Evolutionary conservation across 2,329 filamentous ascomycete genomes (phyloP), one percentile per base, ranked within the genome.

Genomic region (Dothideomycetes sp.): DNA sequence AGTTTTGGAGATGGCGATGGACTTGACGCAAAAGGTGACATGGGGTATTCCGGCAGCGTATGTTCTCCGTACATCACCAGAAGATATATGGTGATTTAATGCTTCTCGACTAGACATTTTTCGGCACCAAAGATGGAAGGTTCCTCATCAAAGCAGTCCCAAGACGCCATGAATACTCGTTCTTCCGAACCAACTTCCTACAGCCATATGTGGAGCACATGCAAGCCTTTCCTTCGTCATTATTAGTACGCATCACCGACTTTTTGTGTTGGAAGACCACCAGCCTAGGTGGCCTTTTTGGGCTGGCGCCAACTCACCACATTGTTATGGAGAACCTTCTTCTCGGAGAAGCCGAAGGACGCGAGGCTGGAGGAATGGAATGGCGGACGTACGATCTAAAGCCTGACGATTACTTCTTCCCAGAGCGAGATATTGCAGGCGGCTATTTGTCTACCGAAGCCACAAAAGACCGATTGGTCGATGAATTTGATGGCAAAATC

Each of bases 361-460:
- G 22, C 7, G 62, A 65, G 40, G 52, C 52, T 8, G 54, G 58
- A 34, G 52, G 62, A 40, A 22, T 59, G 66, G 32, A 14, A 10
- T 86, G 81, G 81, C 76, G 85, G 52, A 77, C 73, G 1, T 86
- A 79, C 58, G 82, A 86, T 44, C 69, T 86, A 36, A 87, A 87
- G 52, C 82, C 82, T 0, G 74, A 71, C 16, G 73, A 76, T 42
- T 86, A 85, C 60, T 86, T 86, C 62, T 85, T 79, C 52, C 82
- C 82, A 0, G 81, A 86, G 52, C 65, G 81, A 5, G 82, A 86
- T 48, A 69, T 86, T 9, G 72, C 80, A 0, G 73, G 74, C 2
- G 79, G 80, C 0, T 63, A 61, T 2, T 61, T 87, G 1, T 71
- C 76, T 0, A 75, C 75, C 3, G 69, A 83, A 36, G 74, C 73